Base-by-base conservation (phyloP, 2,329 filamentous ascomycete genomes). In the Fusarium sp. region DNA sequence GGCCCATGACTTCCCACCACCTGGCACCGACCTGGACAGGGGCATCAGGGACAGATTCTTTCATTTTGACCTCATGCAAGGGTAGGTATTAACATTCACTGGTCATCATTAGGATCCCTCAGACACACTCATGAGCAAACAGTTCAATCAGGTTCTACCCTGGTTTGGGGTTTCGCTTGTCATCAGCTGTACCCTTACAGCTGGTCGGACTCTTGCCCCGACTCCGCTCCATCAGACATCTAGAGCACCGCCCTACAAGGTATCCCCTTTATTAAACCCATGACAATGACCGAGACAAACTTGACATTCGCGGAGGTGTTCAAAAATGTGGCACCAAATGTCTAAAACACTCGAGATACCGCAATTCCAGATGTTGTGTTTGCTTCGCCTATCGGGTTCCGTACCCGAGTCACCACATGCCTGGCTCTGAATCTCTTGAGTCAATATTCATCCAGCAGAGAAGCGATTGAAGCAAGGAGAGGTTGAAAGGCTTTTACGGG, bases 131-230 rank as follows among this genome's bases (percentile, higher is more conserved):
- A 43, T 43, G 6, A 12, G 40, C 12, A 10, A 40, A 6, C 11
- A 1, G 17, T 11, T 20, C 10, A 40, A 40, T 40, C 10, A 40
- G 11, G 17, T 20, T n/a, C 38, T 11, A 22, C 22, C 22, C 4
- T 27, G 22, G 6, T 27, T n/a, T 30, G 15, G 25, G 1, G 9
- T 4, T 12, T 50, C 9, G 6, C 10, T 17, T 50, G 15, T 17
- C 9, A n/a, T n/a, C 2, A 50, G 1, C 9, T 3, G 3, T 3
- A 6, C n/a, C n/a, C 4, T 4, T 11, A 7, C n/a, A 45, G 6
- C 43, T 9, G 6, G 11, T 20, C 4, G 6, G 1, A 20, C 27
- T 54, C 27, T 32, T 30, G 17, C 6, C 12, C 47, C 6, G 17
- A 30, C 47, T 30, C 25, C 15, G 5, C 22, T 47, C 25, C 14